Evolutionary conservation across 495 filamentous ascomycete genomes (phyloP), one percentile per base, ranked within the genome.

Genomic region (Podospora bellae-mahoneyi): DNA sequence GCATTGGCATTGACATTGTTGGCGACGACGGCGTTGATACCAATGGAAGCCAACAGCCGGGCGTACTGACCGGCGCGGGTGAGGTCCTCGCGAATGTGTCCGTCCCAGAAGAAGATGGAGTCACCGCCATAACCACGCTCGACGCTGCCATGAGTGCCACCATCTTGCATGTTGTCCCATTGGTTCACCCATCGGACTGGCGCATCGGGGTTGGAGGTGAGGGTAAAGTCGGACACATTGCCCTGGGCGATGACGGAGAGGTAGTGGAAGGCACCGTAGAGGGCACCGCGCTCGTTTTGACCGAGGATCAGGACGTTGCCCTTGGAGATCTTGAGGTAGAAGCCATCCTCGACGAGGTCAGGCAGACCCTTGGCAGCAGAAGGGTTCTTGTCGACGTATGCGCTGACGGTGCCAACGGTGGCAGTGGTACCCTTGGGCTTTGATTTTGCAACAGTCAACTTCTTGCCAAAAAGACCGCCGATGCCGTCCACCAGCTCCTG

Each of bases 1-100:
- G 84, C 79, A 69, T 90, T 87, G 16, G 90, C 88, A 72, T 92
- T 92, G 69, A 91, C 89, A 64, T 92, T 91, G 78, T 92, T 92
- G 74, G 90, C 83, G 3, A 91, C 73, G 32, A 90, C 79, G 2
- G 79, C 89, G 68, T 92, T 92, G 72, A 91, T 77, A 27, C 85
- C 78, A 48, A 91, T 83, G 0, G 89, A 91, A n/a, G 89, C 83
- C 23, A 91, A 76, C 4, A 92, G 79, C 4, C 90, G 88, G 4
- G 86, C 90, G 73, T 91, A 91, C 72, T 90, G 80, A 1, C 78
- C 71, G 0, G 82, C 85, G 0, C 88, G 85, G 5, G 84, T 86
- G 60, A 89, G 75, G 71, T 92, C 84, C 4, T 84, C 74, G 19
- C 83, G 71, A n/a, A 88, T 77, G 7, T 66, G 65, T 48, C 85